Percentiles rank a stretch among this genome's conserved stretches.
These are phyloP conservation scores for Dipteronia dyeriana DNA, from an alignment of 345 rosid species.

Conservation along the genomic window DNA sequence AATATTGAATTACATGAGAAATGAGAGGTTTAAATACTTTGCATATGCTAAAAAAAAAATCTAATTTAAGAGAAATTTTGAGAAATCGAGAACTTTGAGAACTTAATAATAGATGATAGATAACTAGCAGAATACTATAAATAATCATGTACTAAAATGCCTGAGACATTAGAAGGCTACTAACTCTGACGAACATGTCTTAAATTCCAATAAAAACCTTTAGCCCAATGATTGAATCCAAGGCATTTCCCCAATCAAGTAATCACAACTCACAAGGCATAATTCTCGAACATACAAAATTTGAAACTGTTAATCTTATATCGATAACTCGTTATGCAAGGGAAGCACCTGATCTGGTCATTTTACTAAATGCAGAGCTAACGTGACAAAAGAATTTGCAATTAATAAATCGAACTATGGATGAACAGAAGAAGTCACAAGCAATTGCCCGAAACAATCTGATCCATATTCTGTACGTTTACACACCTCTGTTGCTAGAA, in stretches of 20 bases:
- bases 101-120: not conserved
- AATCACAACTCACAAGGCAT: not conserved
- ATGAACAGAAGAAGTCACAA: not conserved
- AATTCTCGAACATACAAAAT: not conserved
- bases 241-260: not conserved
- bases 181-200: not conserved
- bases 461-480: not conserved
- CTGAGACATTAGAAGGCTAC: not conserved
- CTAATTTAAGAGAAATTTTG: not conserved
- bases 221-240: not conserved
- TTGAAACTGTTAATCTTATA: not conserved
- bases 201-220: not conserved
- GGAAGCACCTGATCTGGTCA: not conserved
- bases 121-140: not conserved
- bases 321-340: not conserved
- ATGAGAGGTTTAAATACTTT: not conserved
- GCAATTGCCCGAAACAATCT: not conserved
- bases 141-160: not conserved
- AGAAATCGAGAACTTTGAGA: not conserved
- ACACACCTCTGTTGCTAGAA: slow-evolving; percentile 87
- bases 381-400: not conserved
- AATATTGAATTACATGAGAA: not conserved
- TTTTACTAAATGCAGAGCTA: not conserved
- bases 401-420: not conserved
- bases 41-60: not conserved